These are phyloP conservation scores for Trametes elegans DNA, from an alignment of 768 basidiomycete species.

Conservation along the genomic window DNA sequence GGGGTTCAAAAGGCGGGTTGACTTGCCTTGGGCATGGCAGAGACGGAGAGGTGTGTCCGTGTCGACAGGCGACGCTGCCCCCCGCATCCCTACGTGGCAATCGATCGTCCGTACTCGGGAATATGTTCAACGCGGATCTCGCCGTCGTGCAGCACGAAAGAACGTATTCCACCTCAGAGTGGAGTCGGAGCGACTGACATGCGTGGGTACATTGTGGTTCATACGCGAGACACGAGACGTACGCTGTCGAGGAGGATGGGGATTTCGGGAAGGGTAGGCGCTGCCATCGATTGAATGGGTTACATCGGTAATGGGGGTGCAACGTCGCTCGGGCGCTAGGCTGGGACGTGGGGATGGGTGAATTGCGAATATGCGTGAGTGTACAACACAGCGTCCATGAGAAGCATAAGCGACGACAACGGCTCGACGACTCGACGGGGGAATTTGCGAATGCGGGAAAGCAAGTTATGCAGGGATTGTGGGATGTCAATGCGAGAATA, in stretches of 20 bases:
- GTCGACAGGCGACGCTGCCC: conserved; percentile 3
- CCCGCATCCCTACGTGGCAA: conserved; percentile 1
- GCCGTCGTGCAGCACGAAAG: neutral
- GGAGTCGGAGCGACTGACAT: conserved; percentile 1
- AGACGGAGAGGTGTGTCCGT: no score
- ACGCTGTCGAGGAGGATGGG: neutral
- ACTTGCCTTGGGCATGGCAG: neutral
- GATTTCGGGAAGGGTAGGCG: neutral
- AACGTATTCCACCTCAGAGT: neutral
- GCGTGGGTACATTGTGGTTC: conserved; percentile 3
- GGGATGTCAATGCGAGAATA: conserved; percentile 1
- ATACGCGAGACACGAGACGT: neutral
- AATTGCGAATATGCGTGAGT: neutral
- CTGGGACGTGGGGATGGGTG: neutral
- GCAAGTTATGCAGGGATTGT: conserved; percentile 2
- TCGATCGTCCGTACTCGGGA: neutral
- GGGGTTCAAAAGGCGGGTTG: neutral
- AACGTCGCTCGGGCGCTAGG: conserved; percentile 1
- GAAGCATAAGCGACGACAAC: conserved; percentile 7
- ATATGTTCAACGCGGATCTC: neutral
- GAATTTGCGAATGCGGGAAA: conserved; percentile 3
- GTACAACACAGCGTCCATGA: conserved; percentile 15
- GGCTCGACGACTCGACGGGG: neutral
- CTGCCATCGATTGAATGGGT: conserved; percentile 7
- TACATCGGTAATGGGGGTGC: neutral